A percentile compares a stretch with the other conserved stretches of the same genome.
Evolutionary conservation across 1,284 basidiomycete genomes (phyloP).

Genomic region (Trichosporon faecale): DNA sequence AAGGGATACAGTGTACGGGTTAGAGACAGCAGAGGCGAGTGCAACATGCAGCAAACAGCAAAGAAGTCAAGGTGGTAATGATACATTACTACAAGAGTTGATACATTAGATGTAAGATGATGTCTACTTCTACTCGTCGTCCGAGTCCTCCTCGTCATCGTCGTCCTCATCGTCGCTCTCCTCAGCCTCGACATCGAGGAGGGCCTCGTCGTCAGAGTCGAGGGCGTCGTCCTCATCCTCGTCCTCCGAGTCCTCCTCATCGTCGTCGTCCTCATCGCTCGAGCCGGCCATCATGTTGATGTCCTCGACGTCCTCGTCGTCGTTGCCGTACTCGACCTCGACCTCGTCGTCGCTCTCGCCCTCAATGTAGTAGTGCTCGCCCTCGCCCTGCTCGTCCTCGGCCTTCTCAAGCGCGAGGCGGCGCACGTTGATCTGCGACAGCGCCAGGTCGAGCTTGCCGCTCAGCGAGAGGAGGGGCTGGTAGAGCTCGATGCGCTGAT

Average conservation of each 20-base stretch:
- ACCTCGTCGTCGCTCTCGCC: constrained; percentile 52
- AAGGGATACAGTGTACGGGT: not conserved
- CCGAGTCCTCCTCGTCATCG: constrained; percentile 60
- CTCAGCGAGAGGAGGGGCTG: constrained; percentile 80
- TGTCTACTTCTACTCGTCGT: constrained; percentile 52
- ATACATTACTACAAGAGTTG: constrained; percentile 8
- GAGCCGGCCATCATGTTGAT: constrained; percentile 57
- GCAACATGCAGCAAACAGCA: not conserved
- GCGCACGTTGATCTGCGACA: constrained; percentile 85
- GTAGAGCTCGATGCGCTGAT: constrained; percentile 74
- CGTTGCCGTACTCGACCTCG: constrained; percentile 66
- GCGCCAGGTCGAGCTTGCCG: constrained; percentile 86
- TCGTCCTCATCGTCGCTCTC: constrained; percentile 59
- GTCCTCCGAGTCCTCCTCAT: constrained; percentile 34
- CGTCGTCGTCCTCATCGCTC: constrained; percentile 52
- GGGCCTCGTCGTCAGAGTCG: constrained; percentile 62
- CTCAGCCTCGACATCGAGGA: constrained; percentile 59
- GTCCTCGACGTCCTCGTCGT: constrained; percentile 63
- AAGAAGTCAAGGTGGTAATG: not conserved
- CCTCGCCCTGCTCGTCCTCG: constrained; percentile 37
- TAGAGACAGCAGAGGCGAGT: not conserved
- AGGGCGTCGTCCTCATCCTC: constrained; percentile 50
- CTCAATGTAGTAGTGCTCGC: constrained; percentile 53
- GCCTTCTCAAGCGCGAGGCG: constrained; percentile 42
- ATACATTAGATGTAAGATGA: constrained; percentile 8